Conservation (phyloP, 495 filamentous ascomycete species). For the Xylaria intraflava region DNA sequence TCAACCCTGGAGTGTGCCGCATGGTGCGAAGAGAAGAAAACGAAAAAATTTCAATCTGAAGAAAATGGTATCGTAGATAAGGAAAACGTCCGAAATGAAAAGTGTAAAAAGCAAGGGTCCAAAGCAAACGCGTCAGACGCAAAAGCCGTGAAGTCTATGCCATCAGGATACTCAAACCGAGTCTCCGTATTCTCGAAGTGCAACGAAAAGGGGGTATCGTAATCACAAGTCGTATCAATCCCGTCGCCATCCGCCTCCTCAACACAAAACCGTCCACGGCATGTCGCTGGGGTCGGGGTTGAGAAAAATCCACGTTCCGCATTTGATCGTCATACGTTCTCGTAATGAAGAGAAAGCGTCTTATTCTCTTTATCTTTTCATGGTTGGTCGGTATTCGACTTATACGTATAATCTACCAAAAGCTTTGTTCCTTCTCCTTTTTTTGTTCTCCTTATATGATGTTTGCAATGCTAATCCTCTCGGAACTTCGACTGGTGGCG, state of each 20-base stretch:
- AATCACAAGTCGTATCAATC: slow-evolving; percentile 15
- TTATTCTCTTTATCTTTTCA: not conserved
- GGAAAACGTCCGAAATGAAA: not conserved
- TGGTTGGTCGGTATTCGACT: not conserved
- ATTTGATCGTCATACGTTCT: slow-evolving; percentile 9
- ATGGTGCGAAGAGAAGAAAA: not conserved
- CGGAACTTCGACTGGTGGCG: slow-evolving; percentile 36
- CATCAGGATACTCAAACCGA: slow-evolving; percentile 3
- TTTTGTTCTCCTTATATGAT: slow-evolving; percentile 49
- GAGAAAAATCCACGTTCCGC: slow-evolving; percentile 2
- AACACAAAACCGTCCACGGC: slow-evolving; percentile 1
- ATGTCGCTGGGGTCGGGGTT: slow-evolving; percentile 4
- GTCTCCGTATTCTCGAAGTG: slow-evolving; percentile 6
- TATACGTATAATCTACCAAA: not conserved
- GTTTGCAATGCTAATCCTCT: slow-evolving; percentile 73
- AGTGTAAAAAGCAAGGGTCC: not conserved
- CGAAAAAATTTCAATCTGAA: not conserved
- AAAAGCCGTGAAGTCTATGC: slow-evolving; percentile 9
- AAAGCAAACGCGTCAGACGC: not conserved
- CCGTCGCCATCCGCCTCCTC: not conserved
- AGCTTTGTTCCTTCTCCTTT: not conserved
- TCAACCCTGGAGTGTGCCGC: not conserved
- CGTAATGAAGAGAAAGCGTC: not conserved
- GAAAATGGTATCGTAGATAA: slow-evolving; percentile 2
- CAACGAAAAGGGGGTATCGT: slow-evolving; percentile 13